phyloP scores from a whole-genome alignment of 495 filamentous ascomycete genomes.

The Penicillium lividum region DNA sequence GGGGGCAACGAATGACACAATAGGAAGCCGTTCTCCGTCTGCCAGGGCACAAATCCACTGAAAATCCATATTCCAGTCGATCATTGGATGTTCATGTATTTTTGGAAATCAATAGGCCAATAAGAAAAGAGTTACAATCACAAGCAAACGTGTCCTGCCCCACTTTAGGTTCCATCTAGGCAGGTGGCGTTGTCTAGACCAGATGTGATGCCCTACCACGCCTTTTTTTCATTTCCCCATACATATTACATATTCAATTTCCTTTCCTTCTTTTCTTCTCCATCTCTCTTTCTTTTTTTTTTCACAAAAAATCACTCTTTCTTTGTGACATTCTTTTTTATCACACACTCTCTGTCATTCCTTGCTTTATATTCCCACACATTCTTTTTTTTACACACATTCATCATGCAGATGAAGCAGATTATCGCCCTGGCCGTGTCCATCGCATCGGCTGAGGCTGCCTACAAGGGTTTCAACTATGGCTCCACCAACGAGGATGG shows the following conservation, averaged over 20 bases:
- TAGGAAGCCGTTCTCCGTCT: neutral
- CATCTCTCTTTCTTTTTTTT: constrained; percentile 13
- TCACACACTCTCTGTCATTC: constrained; percentile 11
- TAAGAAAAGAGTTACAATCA: neutral
- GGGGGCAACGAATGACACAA: constrained; percentile 5
- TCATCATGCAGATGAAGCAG: constrained; percentile 39
- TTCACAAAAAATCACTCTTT: constrained; percentile 10
- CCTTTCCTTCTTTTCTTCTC: constrained; percentile 7
- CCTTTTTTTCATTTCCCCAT: constrained; percentile 9
- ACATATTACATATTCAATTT: constrained; percentile 4
- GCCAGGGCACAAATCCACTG: neutral
- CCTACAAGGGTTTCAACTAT: constrained; percentile 80
- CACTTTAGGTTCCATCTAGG: constrained; percentile 7
- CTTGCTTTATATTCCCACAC: constrained; percentile 7
- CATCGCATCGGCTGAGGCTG: constrained; percentile 47
- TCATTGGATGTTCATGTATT: constrained; percentile 8
- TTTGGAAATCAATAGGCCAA: constrained; percentile 2
- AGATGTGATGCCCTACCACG: neutral
- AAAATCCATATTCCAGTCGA: neutral
- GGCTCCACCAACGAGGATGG: constrained; percentile 65
- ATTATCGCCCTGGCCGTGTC: constrained; percentile 48
- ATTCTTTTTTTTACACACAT: constrained; percentile 7
- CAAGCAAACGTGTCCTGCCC: constrained; percentile 28
- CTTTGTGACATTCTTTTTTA: constrained; percentile 12
- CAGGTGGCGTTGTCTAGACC: constrained; percentile 26